These are phyloP conservation scores for Fusarium penzigii DNA, from an alignment of 2,329 filamentous ascomycete species.

Conservation along the genomic window DNA sequence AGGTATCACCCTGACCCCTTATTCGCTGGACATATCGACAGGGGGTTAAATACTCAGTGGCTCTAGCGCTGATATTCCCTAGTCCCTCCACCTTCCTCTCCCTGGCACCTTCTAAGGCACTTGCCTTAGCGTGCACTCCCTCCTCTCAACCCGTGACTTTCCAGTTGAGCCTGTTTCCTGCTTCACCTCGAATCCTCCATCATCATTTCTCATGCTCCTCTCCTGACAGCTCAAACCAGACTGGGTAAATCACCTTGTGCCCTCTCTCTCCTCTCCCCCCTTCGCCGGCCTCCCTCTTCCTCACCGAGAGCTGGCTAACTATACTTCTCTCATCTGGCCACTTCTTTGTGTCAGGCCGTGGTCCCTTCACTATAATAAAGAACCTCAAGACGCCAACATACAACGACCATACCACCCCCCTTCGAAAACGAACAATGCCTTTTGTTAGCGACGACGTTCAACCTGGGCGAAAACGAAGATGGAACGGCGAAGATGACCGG, in stretches of 20 bases:
- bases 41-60: neutral
- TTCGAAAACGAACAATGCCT: constrained; percentile 31
- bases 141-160: neutral
- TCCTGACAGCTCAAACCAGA: neutral
- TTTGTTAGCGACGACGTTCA: constrained; percentile 35
- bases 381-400: neutral
- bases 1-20: too few species aligned
- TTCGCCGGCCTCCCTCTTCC: neutral
- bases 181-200: neutral
- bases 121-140: neutral
- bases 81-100: neutral
- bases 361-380: too few species aligned
- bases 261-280: neutral
- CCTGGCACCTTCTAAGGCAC: neutral
- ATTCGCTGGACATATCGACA: too few species aligned
- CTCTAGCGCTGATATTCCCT: neutral
- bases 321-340: too few species aligned
- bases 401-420: neutral
- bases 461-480: constrained; percentile 38
- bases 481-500: constrained; percentile 31
- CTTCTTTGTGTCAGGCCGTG: too few species aligned
- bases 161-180: neutral
- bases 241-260: neutral
- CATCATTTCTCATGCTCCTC: neutral
- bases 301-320: neutral